Base-by-base conservation (phyloP, 2,329 filamentous ascomycete genomes). In the Pseudogymnoascus sp. region DNA sequence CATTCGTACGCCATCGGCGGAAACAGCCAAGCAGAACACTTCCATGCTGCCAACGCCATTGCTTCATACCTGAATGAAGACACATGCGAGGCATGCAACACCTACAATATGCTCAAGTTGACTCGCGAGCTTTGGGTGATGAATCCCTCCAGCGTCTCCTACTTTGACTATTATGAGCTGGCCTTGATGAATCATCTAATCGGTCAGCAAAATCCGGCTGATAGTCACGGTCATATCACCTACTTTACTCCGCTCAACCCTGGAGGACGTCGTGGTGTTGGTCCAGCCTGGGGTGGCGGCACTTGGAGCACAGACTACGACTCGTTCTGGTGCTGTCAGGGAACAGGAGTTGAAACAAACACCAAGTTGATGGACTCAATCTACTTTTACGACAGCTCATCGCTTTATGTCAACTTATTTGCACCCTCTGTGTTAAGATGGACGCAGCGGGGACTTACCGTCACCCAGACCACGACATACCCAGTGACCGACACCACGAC, bases 41-140 rank as follows among this genome's bases (percentile, higher is more conserved):
- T 83, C 69, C 76, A 73, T 12, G 69, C 70, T 0, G 74, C 80
- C 0, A 75, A 82, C 64, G 78, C 75, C 8, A 83, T 83, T 62
- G 73, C 80, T 0, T 68, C 67, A 2, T 78, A 76, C 61, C 72
- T 83, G 10, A 71, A 70, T 3, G 68, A 71, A 0, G 81, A 83
- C 68, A 82, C 80, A 0, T 77, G 75, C 51, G 81, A 83, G 70
- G 76, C 76, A 1, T 83, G 81, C 71, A 83, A 83, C 69, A 80
- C 79, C 0, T 82, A 83, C 69, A 83, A 83, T 67, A 83, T 83
- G 81, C 77, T 83, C 54, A 83, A 83, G 68, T 71, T 83, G 37
- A 82, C 81, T 0, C 75, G 80, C 0, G 80, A 83, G 63, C 74
- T 83, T 4, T 83, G 78, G 77, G 70, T 75, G 1, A 70, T 77